Percentiles rank a stretch among this genome's conserved stretches.
Evolutionary conservation across 1,139 yeast genomes (phyloP).

Genomic region (Maudiozyma humilis): DNA sequence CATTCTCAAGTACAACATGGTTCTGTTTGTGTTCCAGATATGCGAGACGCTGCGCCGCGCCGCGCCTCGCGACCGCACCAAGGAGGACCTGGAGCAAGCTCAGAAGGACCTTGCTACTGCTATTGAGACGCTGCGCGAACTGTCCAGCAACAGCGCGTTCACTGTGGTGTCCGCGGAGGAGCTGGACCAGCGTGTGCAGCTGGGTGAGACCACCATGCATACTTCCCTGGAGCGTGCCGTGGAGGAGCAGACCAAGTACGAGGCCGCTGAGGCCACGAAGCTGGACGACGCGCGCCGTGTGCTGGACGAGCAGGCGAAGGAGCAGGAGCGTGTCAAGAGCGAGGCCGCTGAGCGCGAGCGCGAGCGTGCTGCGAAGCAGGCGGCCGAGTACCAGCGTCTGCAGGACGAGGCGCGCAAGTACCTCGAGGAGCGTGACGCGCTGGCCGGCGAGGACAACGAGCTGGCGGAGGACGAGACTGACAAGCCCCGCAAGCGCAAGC

Average conservation of each 20-base stretch:
- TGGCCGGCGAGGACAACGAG: conserved; percentile 32
- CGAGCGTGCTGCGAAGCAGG: conserved; percentile 39
- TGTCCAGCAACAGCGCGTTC: conserved; percentile 48
- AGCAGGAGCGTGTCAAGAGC: conserved; percentile 50
- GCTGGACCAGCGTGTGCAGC: conserved; percentile 71
- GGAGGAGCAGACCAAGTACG: conserved; percentile 65
- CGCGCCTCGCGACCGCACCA: conserved; percentile 50
- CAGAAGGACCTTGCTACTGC: conserved; percentile 55
- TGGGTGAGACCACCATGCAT: conserved; percentile 71
- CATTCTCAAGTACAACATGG: conserved; percentile 64
- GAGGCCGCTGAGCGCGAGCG: conserved; percentile 38
- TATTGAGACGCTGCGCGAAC: conserved; percentile 48
- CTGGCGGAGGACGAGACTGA: conserved; percentile 7
- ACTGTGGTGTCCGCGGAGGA: conserved; percentile 74
- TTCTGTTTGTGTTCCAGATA: conserved; percentile 76
- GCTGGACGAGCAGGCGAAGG: conserved; percentile 38
- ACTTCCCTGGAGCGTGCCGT: conserved; percentile 63
- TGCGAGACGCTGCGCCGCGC: conserved; percentile 74
- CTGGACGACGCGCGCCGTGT: conserved; percentile 54
- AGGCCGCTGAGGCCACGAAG: conserved; percentile 48
- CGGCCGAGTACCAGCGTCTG: conserved; percentile 56
- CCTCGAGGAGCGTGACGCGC: conserved; percentile 32
- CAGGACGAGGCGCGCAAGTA: conserved; percentile 75
- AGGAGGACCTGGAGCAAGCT: conserved; percentile 54
- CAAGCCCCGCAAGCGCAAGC: conserved; percentile 24